A percentile compares a stretch with the other conserved stretches of the same genome.
Evolutionary conservation across 1,284 basidiomycete species (phyloP).

Genomic region (Laetiporus sulphureus): DNA sequence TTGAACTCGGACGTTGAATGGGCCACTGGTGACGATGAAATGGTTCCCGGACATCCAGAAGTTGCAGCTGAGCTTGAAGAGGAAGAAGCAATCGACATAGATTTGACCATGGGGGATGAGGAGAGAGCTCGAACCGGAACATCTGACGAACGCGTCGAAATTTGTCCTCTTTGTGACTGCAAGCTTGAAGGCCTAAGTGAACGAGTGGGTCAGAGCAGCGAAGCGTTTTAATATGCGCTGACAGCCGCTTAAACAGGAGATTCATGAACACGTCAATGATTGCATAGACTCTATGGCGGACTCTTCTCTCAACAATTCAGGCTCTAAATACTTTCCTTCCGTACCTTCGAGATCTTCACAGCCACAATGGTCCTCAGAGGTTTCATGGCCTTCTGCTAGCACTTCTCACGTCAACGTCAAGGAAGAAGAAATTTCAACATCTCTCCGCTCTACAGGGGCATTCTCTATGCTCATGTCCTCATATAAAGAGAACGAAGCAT

Average conservation of each 20-base stretch:
- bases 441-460: constrained; percentile 24
- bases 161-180: constrained; percentile 35
- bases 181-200: constrained; percentile 20
- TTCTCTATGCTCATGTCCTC: constrained; percentile 84
- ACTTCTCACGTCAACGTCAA: constrained; percentile 1
- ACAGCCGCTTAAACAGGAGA: constrained; percentile 28
- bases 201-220: constrained; percentile 24
- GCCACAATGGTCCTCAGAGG: neutral
- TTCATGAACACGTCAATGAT: constrained; percentile 41
- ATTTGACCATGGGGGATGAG: constrained; percentile 18
- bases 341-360: neutral
- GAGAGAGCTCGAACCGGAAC: constrained; percentile 5
- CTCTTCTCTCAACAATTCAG: no score
- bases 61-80: constrained; percentile 17
- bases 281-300: constrained; percentile 35
- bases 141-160: constrained; percentile 15
- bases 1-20: constrained; percentile 35
- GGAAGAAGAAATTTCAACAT: neutral
- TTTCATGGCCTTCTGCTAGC: neutral
- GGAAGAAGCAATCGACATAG: constrained; percentile 21
- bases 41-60: constrained; percentile 24
- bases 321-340: constrained; percentile 3
- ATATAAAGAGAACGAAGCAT: constrained; percentile 72
- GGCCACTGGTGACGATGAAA: constrained; percentile 60
- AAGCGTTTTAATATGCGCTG: neutral